Base-by-base conservation (phyloP, 1,284 basidiomycete species). In the Melampsora americana region DNA sequence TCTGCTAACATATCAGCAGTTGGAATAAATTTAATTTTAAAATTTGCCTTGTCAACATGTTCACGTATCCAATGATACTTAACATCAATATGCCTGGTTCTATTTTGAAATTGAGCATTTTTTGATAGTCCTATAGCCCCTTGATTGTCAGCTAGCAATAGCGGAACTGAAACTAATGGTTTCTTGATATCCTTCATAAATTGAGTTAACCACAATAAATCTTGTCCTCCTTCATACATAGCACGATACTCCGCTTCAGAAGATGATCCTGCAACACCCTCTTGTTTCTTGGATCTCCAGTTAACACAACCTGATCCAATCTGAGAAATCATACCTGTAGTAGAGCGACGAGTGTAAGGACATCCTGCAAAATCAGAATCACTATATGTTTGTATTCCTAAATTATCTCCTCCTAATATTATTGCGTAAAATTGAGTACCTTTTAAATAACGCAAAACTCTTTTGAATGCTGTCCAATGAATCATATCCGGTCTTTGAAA, bases 381-480 rank as follows among this genome's bases (percentile, higher is more conserved):
- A 48, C 46, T 20, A 11, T 20, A 48, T 11, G 46, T 48, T 48
- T 48, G 11, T 11, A 48, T 11, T 11, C 20, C 46, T 48, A 48
- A 11, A 48, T 11, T 48, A 11, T 48, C 20, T 11, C 20, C 46
- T 11, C 46, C 46, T 20, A 48, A 48, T 48, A 48, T 11, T 48
- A 48, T 11, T 11, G 11, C 11, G 11, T 11, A 11, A 48, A 11
- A 9, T 11, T 60, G 18, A n/a, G 56, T 60, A 60, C 16, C 18
- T n/a, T n/a, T n/a, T n/a, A 60, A 28, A 60, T 60, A 60, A n/a
- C 56, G 56, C 23, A 60, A 60, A 28, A 60, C 56, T 60, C 56
- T 18, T 28, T 60, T 26, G 23, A 26, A 60, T 9, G 56, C 11
- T 11, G 9, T 14, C 56, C 23, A 60, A n/a, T 60, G 56, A 7